Evolutionary conservation across 768 basidiomycete genomes (phyloP).

Genomic region (Termitomyces sp.): DNA sequence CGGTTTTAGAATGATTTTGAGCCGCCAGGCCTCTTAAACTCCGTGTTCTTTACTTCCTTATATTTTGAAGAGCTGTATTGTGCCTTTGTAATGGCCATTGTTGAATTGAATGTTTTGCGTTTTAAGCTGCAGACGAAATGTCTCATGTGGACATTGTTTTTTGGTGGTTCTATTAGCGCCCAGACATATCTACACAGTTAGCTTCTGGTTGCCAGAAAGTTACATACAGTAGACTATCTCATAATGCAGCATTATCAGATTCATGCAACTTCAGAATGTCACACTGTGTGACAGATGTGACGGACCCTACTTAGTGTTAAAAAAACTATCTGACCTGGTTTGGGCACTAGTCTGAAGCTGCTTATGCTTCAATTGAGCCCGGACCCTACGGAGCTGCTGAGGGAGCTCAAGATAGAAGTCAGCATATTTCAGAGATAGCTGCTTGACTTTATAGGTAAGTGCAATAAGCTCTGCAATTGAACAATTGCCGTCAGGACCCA

Average conservation of each 20-base stretch:
- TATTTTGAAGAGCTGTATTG: constrained; percentile 7
- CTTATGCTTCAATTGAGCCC: too few species aligned
- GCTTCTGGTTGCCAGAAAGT: too few species aligned
- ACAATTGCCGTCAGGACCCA: background rate
- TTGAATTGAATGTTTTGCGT: background rate
- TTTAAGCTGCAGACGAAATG: background rate
- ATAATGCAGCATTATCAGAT: too few species aligned
- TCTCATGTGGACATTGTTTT: background rate
- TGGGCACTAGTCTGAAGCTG: too few species aligned
- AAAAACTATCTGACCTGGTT: too few species aligned
- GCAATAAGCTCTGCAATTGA: background rate
- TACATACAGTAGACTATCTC: too few species aligned
- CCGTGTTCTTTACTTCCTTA: background rate
- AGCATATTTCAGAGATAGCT: background rate
- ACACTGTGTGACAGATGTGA: too few species aligned
- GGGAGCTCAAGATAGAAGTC: background rate
- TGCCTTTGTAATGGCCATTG: background rate
- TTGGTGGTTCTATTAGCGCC: too few species aligned
- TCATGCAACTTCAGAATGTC: too few species aligned
- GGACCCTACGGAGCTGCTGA: too few species aligned
- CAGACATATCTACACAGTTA: too few species aligned
- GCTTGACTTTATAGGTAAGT: background rate
- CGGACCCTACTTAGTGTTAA: too few species aligned
- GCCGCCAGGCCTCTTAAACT: background rate
- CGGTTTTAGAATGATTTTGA: background rate